These are phyloP conservation scores for Ampelomyces quisqualis DNA, from an alignment of 2,329 filamentous ascomycete species.

Conservation along the genomic window DNA sequence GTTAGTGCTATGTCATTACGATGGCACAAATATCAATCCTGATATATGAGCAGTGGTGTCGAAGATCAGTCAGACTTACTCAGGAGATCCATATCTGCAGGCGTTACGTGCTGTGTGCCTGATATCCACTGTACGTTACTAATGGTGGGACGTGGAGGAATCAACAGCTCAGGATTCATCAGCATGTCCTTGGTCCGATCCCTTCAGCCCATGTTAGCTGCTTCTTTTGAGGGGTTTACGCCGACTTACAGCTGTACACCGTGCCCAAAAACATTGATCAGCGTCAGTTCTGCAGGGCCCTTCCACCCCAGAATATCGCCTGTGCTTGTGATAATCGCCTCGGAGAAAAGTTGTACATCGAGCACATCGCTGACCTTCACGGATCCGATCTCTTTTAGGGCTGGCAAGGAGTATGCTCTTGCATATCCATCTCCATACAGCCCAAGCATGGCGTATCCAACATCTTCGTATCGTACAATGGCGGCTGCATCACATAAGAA, in stretches of 20 bases:
- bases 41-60: too few relatives aligned
- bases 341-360: conserved; percentile 70
- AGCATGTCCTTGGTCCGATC: conserved; percentile 66
- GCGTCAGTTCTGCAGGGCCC: conserved; percentile 79
- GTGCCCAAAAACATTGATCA: conserved; percentile 82
- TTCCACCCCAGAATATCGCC: conserved; percentile 88
- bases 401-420: conserved; percentile 83
- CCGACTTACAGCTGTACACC: conserved; percentile 62
- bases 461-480: conserved; percentile 71
- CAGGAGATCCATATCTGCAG: conserved; percentile 82
- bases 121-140: conserved; percentile 96
- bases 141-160: conserved; percentile 85
- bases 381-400: conserved; percentile 77
- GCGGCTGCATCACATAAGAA: conserved; percentile 77
- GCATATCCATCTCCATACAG: conserved; percentile 81
- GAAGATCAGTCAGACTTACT: conserved; percentile 51
- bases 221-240: background rate
- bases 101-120: conserved; percentile 87
- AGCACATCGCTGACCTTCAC: conserved; percentile 65
- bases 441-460: conserved; percentile 76
- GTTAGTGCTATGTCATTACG: too few relatives aligned
- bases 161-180: conserved; percentile 71
- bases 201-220: conserved; percentile 30
- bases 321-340: conserved; percentile 69
- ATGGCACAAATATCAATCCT: too few relatives aligned